Conservation (phyloP, 2,329 filamentous ascomycete species). For the Falciphora oryzae region DNA sequence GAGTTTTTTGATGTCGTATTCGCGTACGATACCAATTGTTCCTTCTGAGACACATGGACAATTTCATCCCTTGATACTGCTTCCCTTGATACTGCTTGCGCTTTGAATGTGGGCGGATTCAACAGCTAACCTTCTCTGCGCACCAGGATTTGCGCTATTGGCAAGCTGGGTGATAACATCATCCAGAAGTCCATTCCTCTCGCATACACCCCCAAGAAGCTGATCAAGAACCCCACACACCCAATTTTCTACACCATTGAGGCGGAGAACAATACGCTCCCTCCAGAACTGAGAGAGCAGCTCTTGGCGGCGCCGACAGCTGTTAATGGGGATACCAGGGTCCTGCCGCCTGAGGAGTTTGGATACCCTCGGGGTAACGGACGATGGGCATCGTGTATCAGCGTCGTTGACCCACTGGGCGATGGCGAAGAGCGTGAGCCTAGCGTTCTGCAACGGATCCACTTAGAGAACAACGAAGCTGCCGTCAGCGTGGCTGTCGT, state of each 20-base stretch:
- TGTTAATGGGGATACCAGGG: constrained; percentile 65
- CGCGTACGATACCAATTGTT: constrained; percentile 77
- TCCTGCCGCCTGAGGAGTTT: constrained; percentile 75
- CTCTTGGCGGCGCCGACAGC: constrained; percentile 66
- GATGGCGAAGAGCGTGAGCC: constrained; percentile 45
- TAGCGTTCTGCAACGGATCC: constrained; percentile 66
- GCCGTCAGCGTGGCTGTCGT: constrained; percentile 82
- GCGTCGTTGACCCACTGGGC: constrained; percentile 76
- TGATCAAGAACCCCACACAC: constrained; percentile 81
- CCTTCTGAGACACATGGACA: constrained; percentile 70
- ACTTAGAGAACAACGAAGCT: constrained; percentile 85
- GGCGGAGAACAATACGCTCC: constrained; percentile 85
- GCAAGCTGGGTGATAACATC: constrained; percentile 78
- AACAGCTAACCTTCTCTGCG: constrained; percentile 25
- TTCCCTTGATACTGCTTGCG: neutral
- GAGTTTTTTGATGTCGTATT: constrained; percentile 48
- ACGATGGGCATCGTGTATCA: constrained; percentile 95
- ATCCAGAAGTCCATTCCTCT: constrained; percentile 82
- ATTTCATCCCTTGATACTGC: constrained; percentile 9
- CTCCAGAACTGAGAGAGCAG: constrained; percentile 68
- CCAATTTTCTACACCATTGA: constrained; percentile 92
- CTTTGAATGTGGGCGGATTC: constrained; percentile 2
- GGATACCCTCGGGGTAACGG: constrained; percentile 78
- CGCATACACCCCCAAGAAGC: constrained; percentile 82
- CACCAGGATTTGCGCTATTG: constrained; percentile 78